phyloP scores from a whole-genome alignment of 1,139 yeast genomes.

The Pichia sp. region DNA sequence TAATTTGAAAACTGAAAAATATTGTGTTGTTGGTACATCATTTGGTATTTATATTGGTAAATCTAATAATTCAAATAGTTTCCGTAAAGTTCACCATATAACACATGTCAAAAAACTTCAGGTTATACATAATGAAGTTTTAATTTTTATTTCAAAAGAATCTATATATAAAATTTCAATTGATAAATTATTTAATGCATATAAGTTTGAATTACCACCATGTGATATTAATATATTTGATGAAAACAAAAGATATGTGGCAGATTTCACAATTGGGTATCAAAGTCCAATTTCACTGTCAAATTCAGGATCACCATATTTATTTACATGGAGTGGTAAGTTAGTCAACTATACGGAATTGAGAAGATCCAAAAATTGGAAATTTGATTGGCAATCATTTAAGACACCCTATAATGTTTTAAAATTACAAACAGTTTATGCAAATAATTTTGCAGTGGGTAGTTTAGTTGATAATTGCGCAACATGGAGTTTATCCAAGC shows the following conservation, averaged over 20 bases:
- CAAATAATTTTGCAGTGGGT: conserved; percentile 25
- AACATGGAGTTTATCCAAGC: conserved; percentile 25
- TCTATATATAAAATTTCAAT: conserved; percentile 58
- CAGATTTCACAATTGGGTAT: conserved; percentile 24
- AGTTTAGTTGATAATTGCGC: conserved; percentile 25
- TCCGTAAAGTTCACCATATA: conserved; percentile 58
- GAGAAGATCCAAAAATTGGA: conserved; percentile 14
- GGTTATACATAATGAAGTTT: conserved; percentile 51
- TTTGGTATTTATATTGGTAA: conserved; percentile 40
- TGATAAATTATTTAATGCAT: conserved; percentile 29
- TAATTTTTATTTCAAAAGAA: conserved; percentile 55
- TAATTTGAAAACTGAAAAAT: conserved; percentile 15
- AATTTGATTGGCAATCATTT: conserved; percentile 22
- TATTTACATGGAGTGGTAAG: conserved; percentile 26
- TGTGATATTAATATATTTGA: conserved; percentile 18
- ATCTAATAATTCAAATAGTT: conserved; percentile 32
- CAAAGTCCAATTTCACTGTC: conserved; percentile 20
- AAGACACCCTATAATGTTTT: conserved; percentile 22
- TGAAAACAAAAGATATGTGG: conserved; percentile 18
- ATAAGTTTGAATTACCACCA: conserved; percentile 14
- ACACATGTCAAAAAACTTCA: conserved; percentile 54
- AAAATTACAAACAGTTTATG: conserved; percentile 22
- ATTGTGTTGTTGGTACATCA: conserved; percentile 38
- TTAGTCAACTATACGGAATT: conserved; percentile 21
- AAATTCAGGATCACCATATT: conserved; percentile 16